These are phyloP conservation scores for Auriscalpium microsporum DNA, from an alignment of 768 basidiomycete genomes.

Conservation along the genomic window DNA sequence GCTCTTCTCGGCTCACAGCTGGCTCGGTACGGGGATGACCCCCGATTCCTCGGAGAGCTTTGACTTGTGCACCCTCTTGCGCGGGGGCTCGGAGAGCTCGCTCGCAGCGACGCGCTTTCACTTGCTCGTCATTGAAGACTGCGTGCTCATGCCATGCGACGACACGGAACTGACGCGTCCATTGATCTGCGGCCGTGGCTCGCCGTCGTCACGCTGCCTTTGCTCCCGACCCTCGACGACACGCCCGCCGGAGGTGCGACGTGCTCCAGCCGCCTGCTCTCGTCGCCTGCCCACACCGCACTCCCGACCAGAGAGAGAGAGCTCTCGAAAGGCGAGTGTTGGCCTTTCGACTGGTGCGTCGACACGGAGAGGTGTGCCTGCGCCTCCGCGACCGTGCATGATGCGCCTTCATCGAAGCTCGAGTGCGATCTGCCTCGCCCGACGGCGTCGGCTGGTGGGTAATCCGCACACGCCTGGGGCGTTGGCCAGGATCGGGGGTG, in stretches of 20 bases:
- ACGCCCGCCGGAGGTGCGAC: slow-evolving; percentile 15
- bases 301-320: slow-evolving; percentile 75
- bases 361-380: not conserved
- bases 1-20: no score
- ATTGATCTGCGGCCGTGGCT: slow-evolving; percentile 54
- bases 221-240: slow-evolving; percentile 32
- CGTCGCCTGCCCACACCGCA: slow-evolving; percentile 79
- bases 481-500: slow-evolving; percentile 5
- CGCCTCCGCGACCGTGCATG: no score
- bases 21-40: no score
- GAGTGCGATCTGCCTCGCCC: slow-evolving; percentile 52
- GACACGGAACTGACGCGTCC: slow-evolving; percentile 68
- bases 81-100: no score
- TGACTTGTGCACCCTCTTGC: no score
- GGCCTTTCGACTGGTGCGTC: slow-evolving; percentile 23
- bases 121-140: no score
- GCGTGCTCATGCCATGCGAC: slow-evolving; percentile 33
- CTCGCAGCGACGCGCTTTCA: no score
- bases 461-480: not conserved
- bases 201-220: slow-evolving; percentile 35
- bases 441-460: slow-evolving; percentile 17
- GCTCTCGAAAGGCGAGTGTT: slow-evolving; percentile 57
- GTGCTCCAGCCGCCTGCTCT: slow-evolving; percentile 41
- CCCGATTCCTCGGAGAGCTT: no score
- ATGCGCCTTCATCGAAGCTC: slow-evolving; percentile 64